These are phyloP conservation scores for Nicotiana tabacum DNA, from an alignment of 257 asterid species.

Conservation along the genomic window DNA sequence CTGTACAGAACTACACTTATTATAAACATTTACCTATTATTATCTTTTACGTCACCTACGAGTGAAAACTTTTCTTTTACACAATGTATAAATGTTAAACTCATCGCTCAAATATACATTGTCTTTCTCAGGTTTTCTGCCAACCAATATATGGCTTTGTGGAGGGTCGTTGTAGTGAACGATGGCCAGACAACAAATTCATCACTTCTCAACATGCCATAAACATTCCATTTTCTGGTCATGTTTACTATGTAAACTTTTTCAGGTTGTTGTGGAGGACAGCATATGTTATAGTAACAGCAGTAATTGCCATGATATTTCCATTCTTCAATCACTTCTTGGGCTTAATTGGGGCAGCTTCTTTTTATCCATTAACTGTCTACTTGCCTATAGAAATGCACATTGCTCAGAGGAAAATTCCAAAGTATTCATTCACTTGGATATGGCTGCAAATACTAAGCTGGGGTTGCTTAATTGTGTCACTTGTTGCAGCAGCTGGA, in stretches of 20 bases:
- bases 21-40: background rate
- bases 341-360: conserved; percentile 32
- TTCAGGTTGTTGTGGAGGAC: conserved; percentile 32
- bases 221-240: conserved; percentile 9
- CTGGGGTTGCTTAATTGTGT: conserved; percentile 17
- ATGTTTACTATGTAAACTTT: background rate
- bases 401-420: conserved; percentile 25
- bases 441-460: conserved; percentile 21
- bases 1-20: background rate
- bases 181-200: conserved; percentile 14
- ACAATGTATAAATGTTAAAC: background rate
- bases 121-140: conserved; percentile 17
- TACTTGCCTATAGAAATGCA: conserved; percentile 38
- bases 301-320: conserved; percentile 24
- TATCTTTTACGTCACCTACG: background rate
- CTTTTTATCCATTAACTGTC: conserved; percentile 36
- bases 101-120: background rate
- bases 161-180: conserved; percentile 12
- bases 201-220: conserved; percentile 14
- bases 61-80: too few species aligned
- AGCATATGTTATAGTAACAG: conserved; percentile 18
- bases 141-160: conserved; percentile 33
- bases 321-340: conserved; percentile 34
- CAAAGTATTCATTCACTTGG: conserved; percentile 24
- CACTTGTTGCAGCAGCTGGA: conserved; percentile 33